phyloP scores from a whole-genome alignment of 441 rosid genomes.

The Aquilaria agallochum region DNA sequence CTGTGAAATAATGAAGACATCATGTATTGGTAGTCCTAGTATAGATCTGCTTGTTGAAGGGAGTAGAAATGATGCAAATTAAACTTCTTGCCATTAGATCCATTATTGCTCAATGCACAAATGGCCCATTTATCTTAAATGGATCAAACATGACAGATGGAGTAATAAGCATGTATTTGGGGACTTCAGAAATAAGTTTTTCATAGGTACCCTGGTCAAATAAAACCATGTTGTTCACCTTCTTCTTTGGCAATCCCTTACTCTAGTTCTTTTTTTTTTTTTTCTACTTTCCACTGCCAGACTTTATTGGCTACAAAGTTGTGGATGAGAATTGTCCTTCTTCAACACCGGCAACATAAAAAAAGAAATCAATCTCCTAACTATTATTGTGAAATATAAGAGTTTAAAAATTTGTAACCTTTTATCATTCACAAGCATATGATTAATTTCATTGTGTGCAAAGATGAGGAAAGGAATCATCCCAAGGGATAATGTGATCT shows the following conservation, averaged over 20 bases:
- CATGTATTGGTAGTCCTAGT: conserved; percentile 43
- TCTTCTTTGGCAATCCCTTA: conserved; percentile 65
- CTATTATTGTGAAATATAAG: no score
- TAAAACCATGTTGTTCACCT: conserved; percentile 66
- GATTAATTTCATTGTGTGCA: no score
- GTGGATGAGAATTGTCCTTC: conserved; percentile 53
- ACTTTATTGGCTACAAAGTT: conserved; percentile 47
- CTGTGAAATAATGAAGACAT: background rate
- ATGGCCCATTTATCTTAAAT: conserved; percentile 44
- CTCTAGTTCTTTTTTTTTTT: conserved; percentile 73
- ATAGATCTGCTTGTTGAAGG: conserved; percentile 53
- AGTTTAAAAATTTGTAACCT: no score
- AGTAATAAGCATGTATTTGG: conserved; percentile 51
- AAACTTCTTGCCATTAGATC: conserved; percentile 55
- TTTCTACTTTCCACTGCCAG: conserved; percentile 54
- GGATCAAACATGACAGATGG: conserved; percentile 53
- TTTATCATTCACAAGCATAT: no score
- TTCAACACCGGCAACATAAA: conserved; percentile 31
- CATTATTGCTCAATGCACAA: conserved; percentile 46
- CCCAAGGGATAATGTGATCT: no score
- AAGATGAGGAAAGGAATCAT: no score
- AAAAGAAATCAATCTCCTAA: background rate
- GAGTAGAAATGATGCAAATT: conserved; percentile 50
- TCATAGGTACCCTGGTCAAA: conserved; percentile 55
- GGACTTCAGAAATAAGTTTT: conserved; percentile 53